phyloP scores from a whole-genome alignment of 2,329 filamentous ascomycete species.

The Talaromyces sp. region DNA sequence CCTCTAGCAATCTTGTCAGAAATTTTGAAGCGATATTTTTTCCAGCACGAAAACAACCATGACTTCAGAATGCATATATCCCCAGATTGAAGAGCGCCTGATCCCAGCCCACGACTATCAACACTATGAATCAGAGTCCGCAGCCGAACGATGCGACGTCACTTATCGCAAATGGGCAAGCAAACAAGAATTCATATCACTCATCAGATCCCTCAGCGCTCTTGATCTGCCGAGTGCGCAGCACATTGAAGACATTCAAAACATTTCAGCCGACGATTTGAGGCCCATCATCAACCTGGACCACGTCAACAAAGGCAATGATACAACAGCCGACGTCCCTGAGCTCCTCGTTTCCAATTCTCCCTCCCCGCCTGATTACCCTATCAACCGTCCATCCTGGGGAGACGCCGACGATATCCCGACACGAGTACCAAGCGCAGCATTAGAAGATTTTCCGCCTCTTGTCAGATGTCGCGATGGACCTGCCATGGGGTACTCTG shows the following conservation, averaged over 20 bases:
- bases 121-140: background rate
- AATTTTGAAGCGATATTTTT: too few species aligned
- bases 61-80: background rate
- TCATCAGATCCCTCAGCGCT: background rate
- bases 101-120: background rate
- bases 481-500: slow-evolving; percentile 13
- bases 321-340: background rate
- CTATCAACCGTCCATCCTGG: slow-evolving; percentile 5
- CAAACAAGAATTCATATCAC: background rate
- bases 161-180: background rate
- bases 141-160: background rate
- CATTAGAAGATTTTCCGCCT: slow-evolving; percentile 14
- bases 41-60: background rate
- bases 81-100: background rate
- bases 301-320: background rate
- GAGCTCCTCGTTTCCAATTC: slow-evolving; percentile 11
- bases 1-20: background rate
- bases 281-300: background rate
- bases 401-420: slow-evolving; percentile 16
- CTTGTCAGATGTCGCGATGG: slow-evolving; percentile 13
- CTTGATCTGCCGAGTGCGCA: slow-evolving; percentile 3
- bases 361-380: background rate
- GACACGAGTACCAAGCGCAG: slow-evolving; percentile 10
- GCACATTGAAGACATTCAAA: slow-evolving; percentile 12
- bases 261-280: background rate